Evolutionary conservation across 345 rosid genomes (phyloP).

Genomic region (Linum usitatissimum): DNA sequence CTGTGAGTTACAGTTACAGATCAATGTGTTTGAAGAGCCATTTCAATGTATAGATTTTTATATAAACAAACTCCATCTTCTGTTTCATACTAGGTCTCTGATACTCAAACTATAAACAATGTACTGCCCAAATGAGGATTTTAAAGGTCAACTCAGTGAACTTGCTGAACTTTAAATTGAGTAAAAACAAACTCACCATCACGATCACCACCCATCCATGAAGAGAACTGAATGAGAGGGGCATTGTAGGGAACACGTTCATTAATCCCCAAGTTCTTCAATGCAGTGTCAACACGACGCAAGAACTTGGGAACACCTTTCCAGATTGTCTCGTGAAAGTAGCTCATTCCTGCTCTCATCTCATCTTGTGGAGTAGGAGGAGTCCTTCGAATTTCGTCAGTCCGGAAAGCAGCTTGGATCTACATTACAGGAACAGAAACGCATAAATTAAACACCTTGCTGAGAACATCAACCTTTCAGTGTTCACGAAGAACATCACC

Average conservation of each 20-base stretch:
- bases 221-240: constrained; percentile 93
- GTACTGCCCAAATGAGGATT: neutral
- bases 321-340: constrained; percentile 98
- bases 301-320: constrained; percentile 97
- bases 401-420: constrained; percentile 99
- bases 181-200: constrained; percentile 48
- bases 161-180: neutral
- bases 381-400: constrained; percentile 96
- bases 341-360: constrained; percentile 99
- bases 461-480: neutral
- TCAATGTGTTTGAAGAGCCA: too few species aligned
- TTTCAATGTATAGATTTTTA: too few species aligned
- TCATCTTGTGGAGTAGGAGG: constrained; percentile 99
- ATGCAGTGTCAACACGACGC: constrained; percentile 96
- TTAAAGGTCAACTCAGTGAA: neutral
- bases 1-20: neutral
- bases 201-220: constrained; percentile 99
- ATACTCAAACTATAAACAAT: neutral
- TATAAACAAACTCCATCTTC: too few species aligned
- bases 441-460: neutral
- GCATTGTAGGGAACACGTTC: constrained; percentile 97
- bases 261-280: constrained; percentile 85
- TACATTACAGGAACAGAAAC: constrained; percentile 9
- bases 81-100: neutral
- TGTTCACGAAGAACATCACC: neutral